These are phyloP conservation scores for Lumnitzera littorea DNA, from an alignment of 345 rosid genomes.

Conservation along the genomic window DNA sequence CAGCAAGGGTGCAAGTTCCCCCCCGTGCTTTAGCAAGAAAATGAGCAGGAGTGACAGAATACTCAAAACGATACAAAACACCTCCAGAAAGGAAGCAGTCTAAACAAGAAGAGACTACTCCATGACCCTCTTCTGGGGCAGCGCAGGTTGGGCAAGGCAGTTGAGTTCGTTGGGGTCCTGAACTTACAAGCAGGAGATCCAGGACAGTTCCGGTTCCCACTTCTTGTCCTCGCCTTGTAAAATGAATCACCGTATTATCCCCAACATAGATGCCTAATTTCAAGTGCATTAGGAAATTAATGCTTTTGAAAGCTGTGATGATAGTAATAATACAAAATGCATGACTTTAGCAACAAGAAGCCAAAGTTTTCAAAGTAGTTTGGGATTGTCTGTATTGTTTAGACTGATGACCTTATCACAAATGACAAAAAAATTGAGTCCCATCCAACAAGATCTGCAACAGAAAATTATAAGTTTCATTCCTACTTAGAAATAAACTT, in stretches of 20 bases:
- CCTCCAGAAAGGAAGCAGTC: slow-evolving; percentile 90
- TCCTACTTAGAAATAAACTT: too few species aligned
- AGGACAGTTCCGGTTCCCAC: slow-evolving; percentile 82
- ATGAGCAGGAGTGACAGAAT: slow-evolving; percentile 65
- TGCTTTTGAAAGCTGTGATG: not conserved
- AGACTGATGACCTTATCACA: too few species aligned
- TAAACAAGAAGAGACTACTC: slow-evolving; percentile 75
- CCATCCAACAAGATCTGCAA: too few species aligned
- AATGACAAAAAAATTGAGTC: too few species aligned
- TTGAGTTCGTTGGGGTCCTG: slow-evolving; percentile 47
- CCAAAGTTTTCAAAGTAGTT: too few species aligned
- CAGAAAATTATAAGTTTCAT: too few species aligned
- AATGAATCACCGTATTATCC: slow-evolving; percentile 71
- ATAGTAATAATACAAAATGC: not conserved
- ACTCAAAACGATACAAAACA: slow-evolving; percentile 63
- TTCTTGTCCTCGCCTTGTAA: slow-evolving; percentile 87
- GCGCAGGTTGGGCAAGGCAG: slow-evolving; percentile 62
- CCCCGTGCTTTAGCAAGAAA: slow-evolving; percentile 86
- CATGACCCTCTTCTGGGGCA: slow-evolving; percentile 42
- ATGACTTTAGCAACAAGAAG: too few species aligned
- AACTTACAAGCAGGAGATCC: slow-evolving; percentile 65
- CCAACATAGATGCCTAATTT: slow-evolving; percentile 73
- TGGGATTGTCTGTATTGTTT: too few species aligned
- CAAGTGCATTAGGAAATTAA: not conserved
- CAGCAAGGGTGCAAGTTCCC: slow-evolving; percentile 88